phyloP scores from a whole-genome alignment of 2,329 filamentous ascomycete species.

The Dryadomyces quercivorus region DNA sequence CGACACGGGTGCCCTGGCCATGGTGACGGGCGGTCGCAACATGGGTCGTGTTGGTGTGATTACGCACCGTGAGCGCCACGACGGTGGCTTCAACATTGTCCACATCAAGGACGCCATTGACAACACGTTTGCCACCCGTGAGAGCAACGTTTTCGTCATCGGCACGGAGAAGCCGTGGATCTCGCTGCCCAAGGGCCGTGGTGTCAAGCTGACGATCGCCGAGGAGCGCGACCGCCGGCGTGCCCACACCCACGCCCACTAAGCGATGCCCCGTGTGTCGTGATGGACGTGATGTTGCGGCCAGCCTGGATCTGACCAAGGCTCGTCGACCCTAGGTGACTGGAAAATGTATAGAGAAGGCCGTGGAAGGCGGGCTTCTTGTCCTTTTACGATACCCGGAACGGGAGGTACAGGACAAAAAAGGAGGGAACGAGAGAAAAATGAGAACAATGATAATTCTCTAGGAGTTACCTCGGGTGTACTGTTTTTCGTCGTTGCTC shows the following conservation, averaged over 20 bases:
- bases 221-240: constrained; percentile 98
- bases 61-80: constrained; percentile 99
- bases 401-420: not conserved
- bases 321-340: not conserved
- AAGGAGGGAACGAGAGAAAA: constrained; percentile 1
- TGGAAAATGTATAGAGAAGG: not conserved
- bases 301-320: not conserved
- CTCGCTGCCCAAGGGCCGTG: constrained; percentile 99
- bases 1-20: constrained; percentile 95
- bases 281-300: not conserved
- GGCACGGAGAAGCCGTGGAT: constrained; percentile 98
- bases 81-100: constrained; percentile 99
- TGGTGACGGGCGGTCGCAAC: constrained; percentile 99
- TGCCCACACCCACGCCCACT: constrained; percentile 44
- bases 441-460: constrained; percentile 1
- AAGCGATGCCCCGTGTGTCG: not conserved
- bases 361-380: not conserved
- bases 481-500: not conserved
- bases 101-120: constrained; percentile 99
- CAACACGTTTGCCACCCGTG: constrained; percentile 99
- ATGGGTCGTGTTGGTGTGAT: constrained; percentile 99
- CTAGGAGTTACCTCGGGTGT: constrained; percentile 3
- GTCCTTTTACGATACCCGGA: not conserved
- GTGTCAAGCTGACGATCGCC: constrained; percentile 98
- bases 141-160: constrained; percentile 99